Evolutionary conservation across 306 rosid genomes (phyloP), one percentile per base, ranked within the genome.

Genomic region (Malus fusca): DNA sequence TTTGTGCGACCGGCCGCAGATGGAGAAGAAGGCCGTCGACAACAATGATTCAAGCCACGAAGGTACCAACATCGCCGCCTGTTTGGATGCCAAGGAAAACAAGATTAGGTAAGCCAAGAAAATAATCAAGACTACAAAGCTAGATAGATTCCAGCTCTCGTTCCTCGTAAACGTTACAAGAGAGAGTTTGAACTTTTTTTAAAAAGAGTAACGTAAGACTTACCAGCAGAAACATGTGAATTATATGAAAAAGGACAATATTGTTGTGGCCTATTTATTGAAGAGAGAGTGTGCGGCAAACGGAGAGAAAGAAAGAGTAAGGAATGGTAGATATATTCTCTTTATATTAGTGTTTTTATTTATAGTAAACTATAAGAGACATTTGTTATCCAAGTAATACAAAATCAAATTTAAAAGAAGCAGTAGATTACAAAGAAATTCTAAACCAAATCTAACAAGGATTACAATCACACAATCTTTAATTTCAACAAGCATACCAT

Each of bases 31-130:
- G 72, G 84, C 43, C 22, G 88, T 82, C 5, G 88, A 80, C 28
- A 91, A 43, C 13, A 91, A 75, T 8, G 61, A 66, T 61, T 88
- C 93, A 26, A 91, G 82, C 96, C 96, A 91, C 56, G 85, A 76
- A 13, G 87, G 88, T 60, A 79, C 85, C 81, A 72, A 58, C 85
- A 77, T 79, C 71, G 74, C 44, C 75, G 71, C 91, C 90, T 84
- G 77, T 31, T 62, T 12, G 22, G 25, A n/a, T n/a, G 21, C 30
- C 30, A 10, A 28, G 60, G 25, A 65, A 25, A 75, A 22, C 8
- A 31, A 40, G 44, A 28, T 13, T 4, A 7, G 21, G 8, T 33
- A 9, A 35, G 10, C 25, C 22, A 2, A 48, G 30, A 76, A 11
- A 56, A 67, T 13, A 42, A 2, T 15, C 0, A 40, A 66, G 48